These are phyloP conservation scores for Aegle marmelos DNA, from an alignment of 345 rosid species.

Conservation along the genomic window DNA sequence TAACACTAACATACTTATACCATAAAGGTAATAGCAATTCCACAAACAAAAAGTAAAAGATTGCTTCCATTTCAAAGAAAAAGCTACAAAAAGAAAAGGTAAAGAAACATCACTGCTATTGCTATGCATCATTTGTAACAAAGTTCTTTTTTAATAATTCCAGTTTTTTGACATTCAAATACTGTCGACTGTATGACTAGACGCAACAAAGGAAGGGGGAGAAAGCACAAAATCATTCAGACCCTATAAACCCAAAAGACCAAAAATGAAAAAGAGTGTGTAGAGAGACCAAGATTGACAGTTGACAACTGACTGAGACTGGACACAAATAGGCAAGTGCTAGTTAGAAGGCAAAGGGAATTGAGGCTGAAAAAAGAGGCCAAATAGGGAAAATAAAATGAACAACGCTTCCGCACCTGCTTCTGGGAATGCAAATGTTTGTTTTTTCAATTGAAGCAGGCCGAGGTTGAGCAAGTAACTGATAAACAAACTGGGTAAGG, in stretches of 20 bases:
- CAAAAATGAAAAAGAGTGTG: background rate
- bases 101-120: slow-evolving; percentile 33
- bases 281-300: slow-evolving; percentile 22
- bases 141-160: slow-evolving; percentile 20
- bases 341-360: slow-evolving; percentile 18
- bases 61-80: slow-evolving; percentile 18
- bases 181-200: slow-evolving; percentile 35
- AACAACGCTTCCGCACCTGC: slow-evolving; percentile 82
- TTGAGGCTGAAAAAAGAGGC: slow-evolving; percentile 12
- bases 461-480: slow-evolving; percentile 63
- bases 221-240: slow-evolving; percentile 25
- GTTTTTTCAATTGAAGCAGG: slow-evolving; percentile 45
- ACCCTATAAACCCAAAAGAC: slow-evolving; percentile 26
- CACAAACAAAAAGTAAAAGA: slow-evolving; percentile 23
- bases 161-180: slow-evolving; percentile 23
- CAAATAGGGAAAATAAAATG: slow-evolving; percentile 18
- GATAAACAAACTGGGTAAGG: slow-evolving; percentile 11
- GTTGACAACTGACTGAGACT: slow-evolving; percentile 3
- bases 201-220: slow-evolving; percentile 19
- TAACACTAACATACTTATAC: background rate
- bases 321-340: slow-evolving; percentile 16
- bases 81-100: slow-evolving; percentile 8
- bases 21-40: slow-evolving; percentile 11
- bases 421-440: slow-evolving; percentile 19
- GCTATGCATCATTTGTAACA: slow-evolving; percentile 37